A percentile compares a stretch with the other conserved stretches of the same genome.
These are phyloP conservation scores for Candida methanosorbosa DNA, from an alignment of 805 yeast species.

Conservation along the genomic window DNA sequence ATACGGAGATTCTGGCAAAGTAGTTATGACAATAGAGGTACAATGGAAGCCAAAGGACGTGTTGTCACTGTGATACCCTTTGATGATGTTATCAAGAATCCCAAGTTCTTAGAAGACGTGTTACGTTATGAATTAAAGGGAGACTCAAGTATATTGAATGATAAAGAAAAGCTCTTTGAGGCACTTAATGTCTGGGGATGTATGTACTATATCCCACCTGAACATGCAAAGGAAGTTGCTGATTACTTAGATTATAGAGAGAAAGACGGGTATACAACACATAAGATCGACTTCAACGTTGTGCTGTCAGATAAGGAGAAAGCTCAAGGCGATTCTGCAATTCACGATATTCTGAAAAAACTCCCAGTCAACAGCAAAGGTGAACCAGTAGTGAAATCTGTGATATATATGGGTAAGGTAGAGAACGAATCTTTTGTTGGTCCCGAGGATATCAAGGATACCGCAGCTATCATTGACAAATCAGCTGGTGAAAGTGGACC, in stretches of 20 bases:
- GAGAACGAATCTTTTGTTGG: slow-evolving; percentile 81
- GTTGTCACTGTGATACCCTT: slow-evolving; percentile 74
- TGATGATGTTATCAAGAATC: slow-evolving; percentile 37
- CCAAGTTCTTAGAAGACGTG: slow-evolving; percentile 34
- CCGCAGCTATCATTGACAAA: slow-evolving; percentile 52
- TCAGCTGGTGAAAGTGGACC: slow-evolving; percentile 76
- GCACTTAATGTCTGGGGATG: slow-evolving; percentile 66
- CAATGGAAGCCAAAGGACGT: slow-evolving; percentile 79
- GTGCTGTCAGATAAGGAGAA: slow-evolving; percentile 12
- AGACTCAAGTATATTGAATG: slow-evolving; percentile 5
- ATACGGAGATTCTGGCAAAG: slow-evolving; percentile 88
- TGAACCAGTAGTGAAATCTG: slow-evolving; percentile 39
- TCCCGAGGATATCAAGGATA: slow-evolving; percentile 51
- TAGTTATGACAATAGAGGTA: slow-evolving; percentile 84
- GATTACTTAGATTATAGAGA: slow-evolving; percentile 75
- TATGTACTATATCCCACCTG: slow-evolving; percentile 71
- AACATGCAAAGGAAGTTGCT: slow-evolving; percentile 49
- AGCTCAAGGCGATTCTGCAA: slow-evolving; percentile 12
- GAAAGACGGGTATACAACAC: slow-evolving; percentile 78
- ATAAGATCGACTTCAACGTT: slow-evolving; percentile 55
- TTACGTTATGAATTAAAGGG: slow-evolving; percentile 16
- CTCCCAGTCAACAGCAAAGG: slow-evolving; percentile 26
- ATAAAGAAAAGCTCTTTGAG: slow-evolving; percentile 22
- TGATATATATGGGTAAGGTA: slow-evolving; percentile 76
- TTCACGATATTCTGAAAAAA: slow-evolving; percentile 12